A percentile compares a stretch with the other conserved stretches of the same genome.
Evolutionary conservation across 116 monocot genomes (phyloP).

Genomic region (Iris pallida): DNA sequence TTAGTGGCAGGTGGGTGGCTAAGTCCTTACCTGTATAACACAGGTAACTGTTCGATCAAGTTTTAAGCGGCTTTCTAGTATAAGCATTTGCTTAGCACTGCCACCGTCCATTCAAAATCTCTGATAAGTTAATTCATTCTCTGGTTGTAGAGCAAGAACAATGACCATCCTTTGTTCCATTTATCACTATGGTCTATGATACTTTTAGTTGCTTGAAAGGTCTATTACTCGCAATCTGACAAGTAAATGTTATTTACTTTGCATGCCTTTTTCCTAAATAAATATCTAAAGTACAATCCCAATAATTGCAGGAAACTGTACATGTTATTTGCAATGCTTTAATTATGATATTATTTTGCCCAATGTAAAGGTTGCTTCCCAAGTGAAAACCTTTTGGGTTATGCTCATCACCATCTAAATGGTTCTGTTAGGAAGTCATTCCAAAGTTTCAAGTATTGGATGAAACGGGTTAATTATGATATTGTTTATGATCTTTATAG

Average conservation of each 20-base stretch:
- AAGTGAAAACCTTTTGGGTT: too few species aligned
- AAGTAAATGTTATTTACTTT: neutral
- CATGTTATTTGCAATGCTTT: too few species aligned
- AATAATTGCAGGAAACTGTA: too few species aligned
- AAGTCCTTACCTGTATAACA: slow-evolving; percentile 29
- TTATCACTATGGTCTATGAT: neutral
- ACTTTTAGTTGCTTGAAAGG: neutral
- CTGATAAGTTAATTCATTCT: slow-evolving; percentile 7
- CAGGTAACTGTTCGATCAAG: slow-evolving; percentile 17
- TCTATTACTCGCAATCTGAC: neutral
- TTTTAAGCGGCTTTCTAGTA: slow-evolving; percentile 10
- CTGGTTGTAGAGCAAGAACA: neutral
- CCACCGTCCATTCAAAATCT: neutral
- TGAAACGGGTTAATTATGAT: too few species aligned
- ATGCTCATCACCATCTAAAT: too few species aligned
- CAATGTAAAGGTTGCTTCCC: too few species aligned
- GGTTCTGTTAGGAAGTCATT: too few species aligned
- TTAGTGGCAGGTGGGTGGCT: slow-evolving; percentile 87
- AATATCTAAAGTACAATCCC: too few species aligned
- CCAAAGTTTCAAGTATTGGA: too few species aligned
- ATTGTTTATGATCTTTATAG: too few species aligned
- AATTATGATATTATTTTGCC: too few species aligned
- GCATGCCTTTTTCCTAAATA: neutral
- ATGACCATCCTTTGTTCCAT: neutral
- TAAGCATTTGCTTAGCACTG: slow-evolving; percentile 4